Conservation (phyloP, 2,329 filamentous ascomycete species). For the Ceratocystis lukuohia region DNA sequence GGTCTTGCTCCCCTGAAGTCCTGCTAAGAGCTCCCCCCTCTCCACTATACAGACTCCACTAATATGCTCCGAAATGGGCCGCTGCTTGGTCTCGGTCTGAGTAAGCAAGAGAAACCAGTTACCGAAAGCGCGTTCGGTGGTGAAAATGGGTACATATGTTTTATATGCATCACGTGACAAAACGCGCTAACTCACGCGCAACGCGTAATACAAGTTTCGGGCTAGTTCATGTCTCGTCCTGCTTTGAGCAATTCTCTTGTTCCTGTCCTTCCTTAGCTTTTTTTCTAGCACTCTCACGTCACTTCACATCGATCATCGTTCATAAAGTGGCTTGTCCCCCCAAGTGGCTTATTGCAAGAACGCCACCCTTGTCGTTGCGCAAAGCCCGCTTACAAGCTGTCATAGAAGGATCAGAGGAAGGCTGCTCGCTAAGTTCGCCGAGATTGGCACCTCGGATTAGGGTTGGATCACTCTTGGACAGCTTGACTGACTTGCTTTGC, state of each 20-base stretch:
- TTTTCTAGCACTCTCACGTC: background rate
- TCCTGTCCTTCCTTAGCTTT: background rate
- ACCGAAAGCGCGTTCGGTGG: no score
- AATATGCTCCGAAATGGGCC: background rate
- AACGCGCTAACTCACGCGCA: background rate
- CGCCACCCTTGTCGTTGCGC: background rate
- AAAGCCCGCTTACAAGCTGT: background rate
- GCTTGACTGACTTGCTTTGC: background rate
- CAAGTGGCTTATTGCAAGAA: background rate
- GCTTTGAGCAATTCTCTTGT: background rate
- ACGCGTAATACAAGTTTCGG: background rate
- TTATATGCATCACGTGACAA: background rate
- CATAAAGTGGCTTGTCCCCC: background rate
- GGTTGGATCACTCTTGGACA: background rate
- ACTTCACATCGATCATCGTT: background rate
- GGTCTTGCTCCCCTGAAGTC: background rate
- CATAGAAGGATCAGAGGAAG: conserved; percentile 11
- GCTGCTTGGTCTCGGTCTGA: background rate
- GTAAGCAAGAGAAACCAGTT: background rate
- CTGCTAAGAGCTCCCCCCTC: background rate
- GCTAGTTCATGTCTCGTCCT: background rate
- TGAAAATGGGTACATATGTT: no score
- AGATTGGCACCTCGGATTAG: background rate
- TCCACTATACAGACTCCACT: background rate
- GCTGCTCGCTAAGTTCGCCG: conserved; percentile 8